Conservation (phyloP, 2,329 filamentous ascomycete genomes). For the Epicoccum sorghinum region DNA sequence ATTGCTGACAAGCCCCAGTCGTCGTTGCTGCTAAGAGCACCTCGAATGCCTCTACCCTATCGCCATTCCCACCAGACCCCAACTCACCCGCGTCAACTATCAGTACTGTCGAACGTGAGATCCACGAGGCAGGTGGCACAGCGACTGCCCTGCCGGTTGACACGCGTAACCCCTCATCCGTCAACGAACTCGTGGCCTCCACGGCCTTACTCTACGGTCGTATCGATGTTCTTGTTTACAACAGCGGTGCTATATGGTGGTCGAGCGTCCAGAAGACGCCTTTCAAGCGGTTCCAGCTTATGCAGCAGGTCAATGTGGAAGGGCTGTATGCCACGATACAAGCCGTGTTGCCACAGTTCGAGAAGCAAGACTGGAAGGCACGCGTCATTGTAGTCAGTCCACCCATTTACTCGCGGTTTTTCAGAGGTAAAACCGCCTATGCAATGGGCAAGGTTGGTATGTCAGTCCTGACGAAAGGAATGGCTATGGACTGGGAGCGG, state of each 20-base stretch:
- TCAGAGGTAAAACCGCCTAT: constrained; percentile 84
- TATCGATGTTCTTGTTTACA: constrained; percentile 80
- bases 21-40: constrained; percentile 78
- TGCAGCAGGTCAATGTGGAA: constrained; percentile 60
- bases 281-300: constrained; percentile 72
- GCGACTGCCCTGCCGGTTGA: constrained; percentile 74
- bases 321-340: constrained; percentile 77
- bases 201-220: constrained; percentile 65
- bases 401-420: constrained; percentile 85
- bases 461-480: constrained; percentile 79
- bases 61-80: constrained; percentile 74
- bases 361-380: constrained; percentile 56
- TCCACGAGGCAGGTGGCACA: constrained; percentile 66
- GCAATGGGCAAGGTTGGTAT: constrained; percentile 79
- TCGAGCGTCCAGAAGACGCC: constrained; percentile 74
- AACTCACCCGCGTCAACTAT: constrained; percentile 79
- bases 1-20: constrained; percentile 50
- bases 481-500: constrained; percentile 80
- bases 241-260: constrained; percentile 88
- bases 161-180: constrained; percentile 63
- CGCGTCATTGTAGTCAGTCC: constrained; percentile 80
- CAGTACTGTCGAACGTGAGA: constrained; percentile 79
- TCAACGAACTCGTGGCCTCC: constrained; percentile 28
- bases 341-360: constrained; percentile 70
- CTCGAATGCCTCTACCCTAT: constrained; percentile 63